A percentile compares a stretch with the other conserved stretches of the same genome.
Evolutionary conservation across 1,284 basidiomycete genomes (phyloP).

Genomic region (Ustilago vetiveriae): DNA sequence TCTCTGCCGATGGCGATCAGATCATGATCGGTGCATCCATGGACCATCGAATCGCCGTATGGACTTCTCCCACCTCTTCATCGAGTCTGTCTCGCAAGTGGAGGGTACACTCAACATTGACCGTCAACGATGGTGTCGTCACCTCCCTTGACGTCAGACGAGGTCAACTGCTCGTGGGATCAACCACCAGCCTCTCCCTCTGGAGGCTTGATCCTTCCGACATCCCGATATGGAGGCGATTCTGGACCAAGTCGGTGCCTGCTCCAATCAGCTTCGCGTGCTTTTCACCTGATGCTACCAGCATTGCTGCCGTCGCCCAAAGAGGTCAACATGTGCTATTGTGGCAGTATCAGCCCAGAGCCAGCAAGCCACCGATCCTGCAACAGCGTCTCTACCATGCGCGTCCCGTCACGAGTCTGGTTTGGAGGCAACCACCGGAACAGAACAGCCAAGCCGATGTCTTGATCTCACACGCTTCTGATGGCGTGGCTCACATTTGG

Average conservation of each 20-base stretch:
- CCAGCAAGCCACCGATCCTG: constrained; percentile 15
- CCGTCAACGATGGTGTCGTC: constrained; percentile 33
- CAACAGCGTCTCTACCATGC: constrained; percentile 46
- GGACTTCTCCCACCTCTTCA: constrained; percentile 23
- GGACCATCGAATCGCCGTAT: constrained; percentile 47
- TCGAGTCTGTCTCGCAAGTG: constrained; percentile 29
- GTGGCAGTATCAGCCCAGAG: constrained; percentile 38
- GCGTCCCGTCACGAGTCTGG: constrained; percentile 17
- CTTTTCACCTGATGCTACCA: constrained; percentile 42
- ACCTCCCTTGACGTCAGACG: constrained; percentile 32
- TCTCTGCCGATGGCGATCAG: constrained; percentile 11
- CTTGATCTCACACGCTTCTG: constrained; percentile 39
- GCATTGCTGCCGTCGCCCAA: constrained; percentile 42
- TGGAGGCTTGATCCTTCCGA: constrained; percentile 43
- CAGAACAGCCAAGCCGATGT: constrained; percentile 44
- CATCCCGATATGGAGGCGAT: constrained; percentile 42
- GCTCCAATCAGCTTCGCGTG: constrained; percentile 26
- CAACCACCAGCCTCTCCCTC: constrained; percentile 22
- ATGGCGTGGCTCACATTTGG: constrained; percentile 53
- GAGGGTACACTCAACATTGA: constrained; percentile 49
- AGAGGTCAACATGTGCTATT: constrained; percentile 34
- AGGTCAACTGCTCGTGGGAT: constrained; percentile 39
- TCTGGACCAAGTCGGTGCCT: constrained; percentile 37
- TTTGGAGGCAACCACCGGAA: constrained; percentile 41
- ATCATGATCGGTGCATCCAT: constrained; percentile 39